A percentile compares a stretch with the other conserved stretches of the same genome.
These are phyloP conservation scores for Canna indica DNA, from an alignment of 176 grass and related monocot species.

Conservation along the genomic window DNA sequence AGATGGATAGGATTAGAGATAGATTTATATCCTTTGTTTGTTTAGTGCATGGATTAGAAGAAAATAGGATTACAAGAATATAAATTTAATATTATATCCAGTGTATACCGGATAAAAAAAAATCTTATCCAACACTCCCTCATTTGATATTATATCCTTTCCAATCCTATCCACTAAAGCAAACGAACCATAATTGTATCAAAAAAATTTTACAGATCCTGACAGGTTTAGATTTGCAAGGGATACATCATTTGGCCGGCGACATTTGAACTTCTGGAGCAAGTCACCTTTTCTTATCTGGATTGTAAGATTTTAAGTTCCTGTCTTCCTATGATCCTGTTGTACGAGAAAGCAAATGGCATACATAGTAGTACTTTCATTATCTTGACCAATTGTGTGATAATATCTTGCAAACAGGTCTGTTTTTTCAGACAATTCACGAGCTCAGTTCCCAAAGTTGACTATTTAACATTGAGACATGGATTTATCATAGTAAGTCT, in stretches of 20 bases:
- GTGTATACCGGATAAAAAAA: too few species aligned
- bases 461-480: slow-evolving; percentile 10
- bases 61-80: too few species aligned
- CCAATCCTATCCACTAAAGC: background rate
- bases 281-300: slow-evolving; percentile 4
- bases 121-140: too few species aligned
- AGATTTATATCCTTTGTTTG: too few species aligned
- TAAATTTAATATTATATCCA: too few species aligned
- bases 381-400: background rate
- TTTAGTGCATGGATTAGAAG: too few species aligned
- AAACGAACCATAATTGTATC: too few species aligned
- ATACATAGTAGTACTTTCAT: background rate
- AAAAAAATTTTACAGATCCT: too few species aligned
- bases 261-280: slow-evolving; percentile 19
- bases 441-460: slow-evolving; percentile 14
- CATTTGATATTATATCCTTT: too few species aligned
- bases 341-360: too few species aligned
- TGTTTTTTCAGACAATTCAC: slow-evolving; percentile 18
- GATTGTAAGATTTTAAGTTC: slow-evolving; percentile 12
- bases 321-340: background rate
- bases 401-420: slow-evolving; percentile 2
- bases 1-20: too few species aligned
- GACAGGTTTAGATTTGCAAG: slow-evolving; percentile 20
- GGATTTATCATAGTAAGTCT: slow-evolving; percentile 15
- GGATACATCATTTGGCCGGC: slow-evolving; percentile 16